Percentiles rank a stretch among this genome's conserved stretches.
Evolutionary conservation across 345 rosid species (phyloP).

Genomic region (Citrus glauca): DNA sequence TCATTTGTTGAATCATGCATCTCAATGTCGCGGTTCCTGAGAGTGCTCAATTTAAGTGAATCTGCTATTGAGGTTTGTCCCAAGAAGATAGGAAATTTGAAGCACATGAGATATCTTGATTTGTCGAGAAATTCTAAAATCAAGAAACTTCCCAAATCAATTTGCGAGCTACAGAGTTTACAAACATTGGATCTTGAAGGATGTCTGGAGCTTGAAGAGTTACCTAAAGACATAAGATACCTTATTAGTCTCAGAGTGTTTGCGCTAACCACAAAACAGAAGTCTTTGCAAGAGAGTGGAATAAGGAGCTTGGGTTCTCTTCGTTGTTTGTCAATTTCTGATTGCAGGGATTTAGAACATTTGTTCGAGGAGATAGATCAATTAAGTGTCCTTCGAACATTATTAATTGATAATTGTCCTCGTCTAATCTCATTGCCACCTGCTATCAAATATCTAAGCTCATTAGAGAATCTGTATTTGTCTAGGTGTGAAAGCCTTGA

Average conservation of each 20-base stretch:
- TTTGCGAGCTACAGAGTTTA: conserved; percentile 15
- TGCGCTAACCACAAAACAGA: not conserved
- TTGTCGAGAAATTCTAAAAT: accelerated
- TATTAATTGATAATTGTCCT: not conserved
- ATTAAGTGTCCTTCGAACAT: conserved; percentile 13
- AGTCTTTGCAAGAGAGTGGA: not conserved
- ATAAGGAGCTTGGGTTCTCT: not conserved
- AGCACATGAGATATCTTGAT: conserved; percentile 20
- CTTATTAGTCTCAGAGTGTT: conserved; percentile 12
- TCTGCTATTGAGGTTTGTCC: conserved; percentile 6
- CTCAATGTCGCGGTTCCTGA: conserved; percentile 6
- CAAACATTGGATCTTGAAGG: not conserved
- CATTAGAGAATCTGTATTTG: conserved; percentile 16
- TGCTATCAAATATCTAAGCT: not conserved
- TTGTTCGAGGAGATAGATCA: conserved; percentile 12
- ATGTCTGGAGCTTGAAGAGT: not conserved
- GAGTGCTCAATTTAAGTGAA: not conserved
- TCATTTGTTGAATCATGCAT: not conserved
- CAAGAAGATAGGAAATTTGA: conserved; percentile 9
- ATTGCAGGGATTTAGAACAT: not conserved
- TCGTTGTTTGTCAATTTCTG: accelerated
- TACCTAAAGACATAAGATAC: conserved; percentile 10
- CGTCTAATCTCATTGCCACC: conserved; percentile 16
- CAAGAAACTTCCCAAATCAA: conserved; percentile 10
- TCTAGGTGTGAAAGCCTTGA: conserved; percentile 1